These are phyloP conservation scores for Amylocystis lapponica DNA, from an alignment of 768 basidiomycete genomes.

Conservation along the genomic window DNA sequence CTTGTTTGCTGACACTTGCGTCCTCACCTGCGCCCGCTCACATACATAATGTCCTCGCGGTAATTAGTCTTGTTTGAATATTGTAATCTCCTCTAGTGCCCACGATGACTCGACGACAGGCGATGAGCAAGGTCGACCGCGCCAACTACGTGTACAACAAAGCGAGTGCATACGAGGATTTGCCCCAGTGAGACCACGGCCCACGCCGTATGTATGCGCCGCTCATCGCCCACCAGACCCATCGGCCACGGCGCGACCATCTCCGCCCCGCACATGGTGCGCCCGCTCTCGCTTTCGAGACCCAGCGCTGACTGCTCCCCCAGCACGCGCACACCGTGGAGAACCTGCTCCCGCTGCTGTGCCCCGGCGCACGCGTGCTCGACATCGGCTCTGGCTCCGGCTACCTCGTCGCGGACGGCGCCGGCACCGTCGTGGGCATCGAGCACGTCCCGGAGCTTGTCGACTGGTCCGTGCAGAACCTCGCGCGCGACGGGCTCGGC, in stretches of 20 bases:
- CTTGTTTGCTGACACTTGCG: too few relatives aligned
- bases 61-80: too few relatives aligned
- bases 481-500: constrained; percentile 59
- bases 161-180: constrained; percentile 41
- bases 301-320: neutral
- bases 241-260: constrained; percentile 90
- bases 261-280: constrained; percentile 93
- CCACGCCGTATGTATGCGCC: neutral
- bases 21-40: too few relatives aligned
- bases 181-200: constrained; percentile 46
- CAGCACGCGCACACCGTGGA: constrained; percentile 86
- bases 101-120: too few relatives aligned
- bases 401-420: constrained; percentile 59
- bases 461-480: constrained; percentile 61
- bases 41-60: too few relatives aligned
- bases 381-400: constrained; percentile 90
- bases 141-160: constrained; percentile 37
- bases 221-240: constrained; percentile 21
- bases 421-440: constrained; percentile 75
- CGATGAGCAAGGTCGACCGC: constrained; percentile 43
- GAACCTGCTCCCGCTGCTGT: constrained; percentile 66
- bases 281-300: neutral
- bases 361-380: constrained; percentile 68
- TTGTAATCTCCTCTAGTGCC: too few relatives aligned
- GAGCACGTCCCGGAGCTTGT: constrained; percentile 85